phyloP scores from a whole-genome alignment of 345 rosid genomes.

The Brassica rapa region DNA sequence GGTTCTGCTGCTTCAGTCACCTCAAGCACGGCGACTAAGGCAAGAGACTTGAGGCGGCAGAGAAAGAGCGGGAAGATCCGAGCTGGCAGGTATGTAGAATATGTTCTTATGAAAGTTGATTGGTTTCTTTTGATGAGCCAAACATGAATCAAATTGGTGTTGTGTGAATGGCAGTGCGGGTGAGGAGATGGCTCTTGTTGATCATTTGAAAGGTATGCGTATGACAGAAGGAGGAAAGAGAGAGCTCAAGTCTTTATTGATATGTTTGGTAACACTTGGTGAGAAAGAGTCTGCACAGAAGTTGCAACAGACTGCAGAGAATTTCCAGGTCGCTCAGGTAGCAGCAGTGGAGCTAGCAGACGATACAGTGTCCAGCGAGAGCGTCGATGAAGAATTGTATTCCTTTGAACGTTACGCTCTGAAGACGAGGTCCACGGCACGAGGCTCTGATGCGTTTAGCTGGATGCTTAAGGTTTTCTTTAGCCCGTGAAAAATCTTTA shows the following conservation, averaged over 20 bases:
- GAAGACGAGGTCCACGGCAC: constrained; percentile 46
- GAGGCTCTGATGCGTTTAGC: constrained; percentile 55
- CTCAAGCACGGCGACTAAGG: constrained; percentile 60
- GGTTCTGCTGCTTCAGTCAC: constrained; percentile 72
- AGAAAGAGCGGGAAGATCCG: constrained; percentile 86
- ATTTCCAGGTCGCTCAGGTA: constrained; percentile 69
- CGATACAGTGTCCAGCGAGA: constrained; percentile 57
- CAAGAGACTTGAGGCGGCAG: constrained; percentile 72
- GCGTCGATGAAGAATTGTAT: constrained; percentile 58
- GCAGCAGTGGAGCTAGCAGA: constrained; percentile 85
- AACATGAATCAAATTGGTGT: constrained; percentile 26
- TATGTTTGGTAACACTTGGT: constrained; percentile 72
- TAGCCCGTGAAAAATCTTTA: constrained; percentile 45
- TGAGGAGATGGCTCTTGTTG: constrained; percentile 93
- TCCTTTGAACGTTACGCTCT: constrained; percentile 56
- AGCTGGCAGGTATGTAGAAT: constrained; percentile 71
- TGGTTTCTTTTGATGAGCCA: background rate
- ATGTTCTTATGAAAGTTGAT: background rate
- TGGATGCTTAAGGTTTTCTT: constrained; percentile 77
- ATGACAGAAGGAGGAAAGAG: constrained; percentile 63
- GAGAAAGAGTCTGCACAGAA: constrained; percentile 66
- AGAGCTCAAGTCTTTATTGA: constrained; percentile 79
- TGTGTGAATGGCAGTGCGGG: constrained; percentile 62
- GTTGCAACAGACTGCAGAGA: constrained; percentile 70
- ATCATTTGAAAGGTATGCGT: constrained; percentile 88